Evolutionary conservation across 2,329 filamentous ascomycete species (phyloP).

Genomic region (Fusarium dimerum): DNA sequence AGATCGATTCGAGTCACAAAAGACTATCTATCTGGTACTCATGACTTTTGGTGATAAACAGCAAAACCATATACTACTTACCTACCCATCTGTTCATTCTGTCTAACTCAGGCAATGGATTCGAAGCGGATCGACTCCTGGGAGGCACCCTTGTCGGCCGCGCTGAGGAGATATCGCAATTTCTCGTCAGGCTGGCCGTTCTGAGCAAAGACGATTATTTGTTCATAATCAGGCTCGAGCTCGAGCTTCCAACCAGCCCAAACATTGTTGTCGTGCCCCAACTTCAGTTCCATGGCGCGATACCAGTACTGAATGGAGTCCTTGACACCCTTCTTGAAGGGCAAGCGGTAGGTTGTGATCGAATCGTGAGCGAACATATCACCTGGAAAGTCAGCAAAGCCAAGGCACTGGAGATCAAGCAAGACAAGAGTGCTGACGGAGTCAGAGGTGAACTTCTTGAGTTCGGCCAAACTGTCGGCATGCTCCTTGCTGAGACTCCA

Average conservation of each 20-base stretch:
- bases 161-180: conserved; percentile 25
- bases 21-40: not conserved
- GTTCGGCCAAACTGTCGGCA: conserved; percentile 27
- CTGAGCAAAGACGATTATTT: conserved; percentile 44
- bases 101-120: conserved; percentile 26
- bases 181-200: conserved; percentile 36
- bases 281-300: conserved; percentile 31
- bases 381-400: conserved; percentile 23
- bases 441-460: conserved; percentile 37
- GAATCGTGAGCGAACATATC: conserved; percentile 25
- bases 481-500: conserved; percentile 49
- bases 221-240: conserved; percentile 33
- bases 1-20: conserved; percentile 38
- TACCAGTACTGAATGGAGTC: conserved; percentile 38
- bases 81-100: conserved; percentile 2
- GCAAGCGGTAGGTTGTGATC: conserved; percentile 40
- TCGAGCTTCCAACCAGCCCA: conserved; percentile 47
- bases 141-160: conserved; percentile 21
- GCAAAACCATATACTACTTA: not conserved
- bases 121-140: conserved; percentile 18
- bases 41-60: conserved; percentile 11
- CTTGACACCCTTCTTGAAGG: conserved; percentile 33
- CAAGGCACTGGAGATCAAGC: conserved; percentile 43
- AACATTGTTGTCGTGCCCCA: conserved; percentile 33
- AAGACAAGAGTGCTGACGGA: conserved; percentile 36